A percentile compares a stretch with the other conserved stretches of the same genome.
Conservation (phyloP, 2,329 filamentous ascomycete genomes). For the Arachnopeziza araneosa region DNA sequence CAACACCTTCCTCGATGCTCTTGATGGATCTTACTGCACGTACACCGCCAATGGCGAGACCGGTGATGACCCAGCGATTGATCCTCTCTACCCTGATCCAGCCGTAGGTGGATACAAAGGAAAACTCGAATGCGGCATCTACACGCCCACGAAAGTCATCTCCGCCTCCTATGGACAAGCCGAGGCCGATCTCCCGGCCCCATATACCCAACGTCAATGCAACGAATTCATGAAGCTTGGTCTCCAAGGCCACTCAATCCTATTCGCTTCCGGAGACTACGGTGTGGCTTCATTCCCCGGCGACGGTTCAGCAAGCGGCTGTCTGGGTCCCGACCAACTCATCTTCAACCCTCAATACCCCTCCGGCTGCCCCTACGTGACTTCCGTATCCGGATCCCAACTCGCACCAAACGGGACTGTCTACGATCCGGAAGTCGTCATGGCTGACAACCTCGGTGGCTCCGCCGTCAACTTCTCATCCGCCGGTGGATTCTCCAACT, state of each 20-base stretch:
- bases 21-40: conserved; percentile 37
- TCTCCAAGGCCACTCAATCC: conserved; percentile 60
- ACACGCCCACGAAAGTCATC: conserved; percentile 35
- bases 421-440: conserved; percentile 21
- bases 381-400: conserved; percentile 57
- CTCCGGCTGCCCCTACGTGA: conserved; percentile 62
- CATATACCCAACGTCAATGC: conserved; percentile 58
- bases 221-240: conserved; percentile 59
- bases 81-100: conserved; percentile 39
- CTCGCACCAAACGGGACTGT: conserved; percentile 37
- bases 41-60: conserved; percentile 40
- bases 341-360: conserved; percentile 48
- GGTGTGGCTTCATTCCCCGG: conserved; percentile 51
- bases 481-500: conserved; percentile 46
- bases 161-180: conserved; percentile 62
- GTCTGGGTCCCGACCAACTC: conserved; percentile 29
- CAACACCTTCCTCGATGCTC: conserved; percentile 28
- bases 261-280: conserved; percentile 55
- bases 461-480: conserved; percentile 39
- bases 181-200: conserved; percentile 56
- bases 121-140: conserved; percentile 11
- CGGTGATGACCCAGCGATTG: conserved; percentile 35
- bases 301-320: conserved; percentile 52
- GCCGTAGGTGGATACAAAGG: conserved; percentile 37
- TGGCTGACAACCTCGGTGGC: conserved; percentile 16